Evolutionary conservation across 306 rosid species (phyloP), one percentile per base, ranked within the genome.

Genomic region (Castanea sativa): DNA sequence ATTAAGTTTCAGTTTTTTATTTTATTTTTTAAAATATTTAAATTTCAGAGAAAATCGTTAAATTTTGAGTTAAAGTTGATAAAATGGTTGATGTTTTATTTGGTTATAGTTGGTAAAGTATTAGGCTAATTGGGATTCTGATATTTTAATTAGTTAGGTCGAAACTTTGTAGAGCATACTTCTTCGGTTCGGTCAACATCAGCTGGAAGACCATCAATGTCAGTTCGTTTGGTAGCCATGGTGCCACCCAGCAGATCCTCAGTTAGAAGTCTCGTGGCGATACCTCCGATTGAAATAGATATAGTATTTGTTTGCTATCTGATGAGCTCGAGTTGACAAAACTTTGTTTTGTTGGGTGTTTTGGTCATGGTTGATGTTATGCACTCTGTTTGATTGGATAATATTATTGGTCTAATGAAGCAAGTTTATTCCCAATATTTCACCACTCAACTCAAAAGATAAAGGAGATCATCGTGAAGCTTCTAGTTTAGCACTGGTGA

Each of bases 101-200:
- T 76, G 78, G 65, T 58, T 53, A 77, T 78, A 25, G 41, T 9
- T 9, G 27, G 49, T 84, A 63, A 19, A 10, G 19, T 33, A 70
- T 71, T 64, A 79, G 80, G 86, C 88, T 88, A 84, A 91, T 87
- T 77, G 71, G 83, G 78, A 71, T 68, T 89, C 84, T 87, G 88
- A 86, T 90, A 70, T 89, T 94, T 90, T 91, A 83, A 89, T 90
- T 96, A 96, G 99, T 87, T 96, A 91, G 96, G 96, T 93, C 96
- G 97, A 91, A 96, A 91, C 96, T 82, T 89, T 86, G 91, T 82
- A 86, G 99, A 96, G 88, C 88, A 88, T 85, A 84, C 82, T 80
- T 87, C 87, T 70, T 59, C 92, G 1, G 93, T 90, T 69, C 97
- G 98, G 30, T 96, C 99, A 51, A 79, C 97, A 35, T 93, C 99